Percentiles rank a stretch among this genome's conserved stretches.
These are phyloP conservation scores for Cerrena zonata DNA, from an alignment of 1,284 basidiomycete species.

Conservation along the genomic window DNA sequence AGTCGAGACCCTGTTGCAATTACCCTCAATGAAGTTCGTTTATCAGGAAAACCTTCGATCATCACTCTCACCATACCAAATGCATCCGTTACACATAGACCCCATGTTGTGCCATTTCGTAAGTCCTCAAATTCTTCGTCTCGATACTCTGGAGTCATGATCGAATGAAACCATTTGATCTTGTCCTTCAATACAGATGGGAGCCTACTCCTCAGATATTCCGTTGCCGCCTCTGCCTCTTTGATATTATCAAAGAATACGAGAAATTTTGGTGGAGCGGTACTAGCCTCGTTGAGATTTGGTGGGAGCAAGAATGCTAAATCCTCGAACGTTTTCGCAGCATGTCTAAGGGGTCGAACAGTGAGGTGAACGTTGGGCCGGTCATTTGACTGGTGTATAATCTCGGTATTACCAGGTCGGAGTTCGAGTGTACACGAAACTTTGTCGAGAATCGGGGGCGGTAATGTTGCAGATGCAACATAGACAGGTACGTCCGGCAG, in stretches of 20 bases:
- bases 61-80: neutral
- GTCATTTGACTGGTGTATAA: slow-evolving; percentile 22
- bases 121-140: neutral
- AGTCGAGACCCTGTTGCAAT: neutral
- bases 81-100: neutral
- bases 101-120: neutral
- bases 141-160: neutral
- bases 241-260: neutral
- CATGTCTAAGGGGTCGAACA: slow-evolving; percentile 19
- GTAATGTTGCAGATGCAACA: slow-evolving; percentile 33
- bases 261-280: neutral
- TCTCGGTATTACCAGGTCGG: neutral
- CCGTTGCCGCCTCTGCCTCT: neutral
- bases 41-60: slow-evolving; percentile 23
- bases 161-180: neutral
- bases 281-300: neutral
- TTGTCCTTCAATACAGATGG: neutral
- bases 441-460: slow-evolving; percentile 18
- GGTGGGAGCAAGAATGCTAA: slow-evolving; percentile 24
- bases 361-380: slow-evolving; percentile 26
- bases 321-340: slow-evolving; percentile 20
- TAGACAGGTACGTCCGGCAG: slow-evolving; percentile 29
- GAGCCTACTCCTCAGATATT: neutral
- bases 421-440: slow-evolving; percentile 12
- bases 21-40: slow-evolving; percentile 2